phyloP scores from a whole-genome alignment of 805 yeast genomes.

The Ogataea corticis region DNA sequence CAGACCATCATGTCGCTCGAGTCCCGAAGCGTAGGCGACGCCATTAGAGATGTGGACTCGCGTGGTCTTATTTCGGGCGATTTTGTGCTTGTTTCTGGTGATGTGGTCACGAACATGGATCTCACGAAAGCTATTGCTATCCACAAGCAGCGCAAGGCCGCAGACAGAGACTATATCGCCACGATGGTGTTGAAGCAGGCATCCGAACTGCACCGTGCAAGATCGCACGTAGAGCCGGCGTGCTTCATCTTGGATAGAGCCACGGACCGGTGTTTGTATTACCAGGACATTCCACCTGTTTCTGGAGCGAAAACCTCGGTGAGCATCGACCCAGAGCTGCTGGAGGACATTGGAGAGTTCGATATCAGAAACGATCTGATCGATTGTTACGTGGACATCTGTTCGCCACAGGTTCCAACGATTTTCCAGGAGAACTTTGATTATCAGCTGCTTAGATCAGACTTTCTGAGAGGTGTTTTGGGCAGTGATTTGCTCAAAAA shows the following conservation, averaged over 20 bases:
- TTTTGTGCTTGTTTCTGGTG: constrained; percentile 88
- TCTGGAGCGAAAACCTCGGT: constrained; percentile 50
- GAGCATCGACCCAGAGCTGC: constrained; percentile 78
- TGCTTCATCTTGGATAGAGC: constrained; percentile 76
- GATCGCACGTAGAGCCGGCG: constrained; percentile 81
- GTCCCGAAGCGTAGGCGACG: constrained; percentile 92
- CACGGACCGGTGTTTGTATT: constrained; percentile 77
- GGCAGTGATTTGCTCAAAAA: constrained; percentile 89
- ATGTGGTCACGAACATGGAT: constrained; percentile 90
- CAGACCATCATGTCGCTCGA: constrained; percentile 81
- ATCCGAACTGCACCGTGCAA: constrained; percentile 77
- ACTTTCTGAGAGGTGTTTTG: constrained; percentile 87
- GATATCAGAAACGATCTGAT: constrained; percentile 87
- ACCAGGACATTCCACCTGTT: constrained; percentile 69
- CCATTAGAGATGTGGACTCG: constrained; percentile 92
- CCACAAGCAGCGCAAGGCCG: constrained; percentile 68
- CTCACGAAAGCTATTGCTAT: constrained; percentile 68
- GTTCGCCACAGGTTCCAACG: constrained; percentile 92
- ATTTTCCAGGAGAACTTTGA: constrained; percentile 96
- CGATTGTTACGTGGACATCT: constrained; percentile 95
- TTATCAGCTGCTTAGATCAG: constrained; percentile 81
- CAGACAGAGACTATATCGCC: constrained; percentile 87
- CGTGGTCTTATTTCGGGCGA: constrained; percentile 89
- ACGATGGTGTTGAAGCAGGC: constrained; percentile 93
- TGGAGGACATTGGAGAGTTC: constrained; percentile 75